A percentile compares a stretch with the other conserved stretches of the same genome.
phyloP scores from a whole-genome alignment of 139 green algal genomes.

The Tetratostichococcus sp. region DNA sequence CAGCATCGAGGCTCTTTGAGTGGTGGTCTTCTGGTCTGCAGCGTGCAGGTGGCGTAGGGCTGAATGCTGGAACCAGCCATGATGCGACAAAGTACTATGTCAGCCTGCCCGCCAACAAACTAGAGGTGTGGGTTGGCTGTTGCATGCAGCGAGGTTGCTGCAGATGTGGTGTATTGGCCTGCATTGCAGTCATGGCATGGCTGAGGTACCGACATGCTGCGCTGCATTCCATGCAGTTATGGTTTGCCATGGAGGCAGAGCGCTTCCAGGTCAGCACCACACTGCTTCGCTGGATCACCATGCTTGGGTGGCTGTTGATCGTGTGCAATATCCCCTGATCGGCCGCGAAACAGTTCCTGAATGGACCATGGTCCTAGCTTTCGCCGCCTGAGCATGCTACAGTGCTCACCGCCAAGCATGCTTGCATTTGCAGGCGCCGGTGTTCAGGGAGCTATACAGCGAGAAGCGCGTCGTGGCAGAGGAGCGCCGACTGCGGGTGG shows the following conservation, averaged over 20 bases:
- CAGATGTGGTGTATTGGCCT: too few species aligned
- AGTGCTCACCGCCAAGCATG: too few species aligned
- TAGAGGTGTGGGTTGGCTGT: constrained; percentile 68
- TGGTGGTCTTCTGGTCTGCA: neutral
- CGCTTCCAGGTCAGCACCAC: constrained; percentile 56
- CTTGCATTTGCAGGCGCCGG: constrained; percentile 28
- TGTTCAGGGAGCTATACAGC: constrained; percentile 76
- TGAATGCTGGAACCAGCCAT: constrained; percentile 86
- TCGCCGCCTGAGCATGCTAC: too few species aligned
- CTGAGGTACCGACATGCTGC: too few species aligned
- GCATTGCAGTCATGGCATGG: too few species aligned
- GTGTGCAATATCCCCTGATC: too few species aligned
- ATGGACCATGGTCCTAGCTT: too few species aligned
- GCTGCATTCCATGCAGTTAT: neutral
- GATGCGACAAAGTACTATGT: constrained; percentile 75
- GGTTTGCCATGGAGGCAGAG: constrained; percentile 80
- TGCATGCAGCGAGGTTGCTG: too few species aligned
- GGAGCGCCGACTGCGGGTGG: constrained; percentile 76
- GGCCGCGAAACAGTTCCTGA: too few species aligned
- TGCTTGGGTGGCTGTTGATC: too few species aligned
- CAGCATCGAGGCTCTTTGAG: too few species aligned
- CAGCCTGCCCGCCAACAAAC: constrained; percentile 56
- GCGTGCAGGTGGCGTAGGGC: constrained; percentile 63
- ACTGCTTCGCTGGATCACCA: too few species aligned
- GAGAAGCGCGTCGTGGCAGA: constrained; percentile 85